These are phyloP conservation scores for Coix lacrymajobi DNA, from an alignment of 176 grass and related monocot species.

Conservation along the genomic window DNA sequence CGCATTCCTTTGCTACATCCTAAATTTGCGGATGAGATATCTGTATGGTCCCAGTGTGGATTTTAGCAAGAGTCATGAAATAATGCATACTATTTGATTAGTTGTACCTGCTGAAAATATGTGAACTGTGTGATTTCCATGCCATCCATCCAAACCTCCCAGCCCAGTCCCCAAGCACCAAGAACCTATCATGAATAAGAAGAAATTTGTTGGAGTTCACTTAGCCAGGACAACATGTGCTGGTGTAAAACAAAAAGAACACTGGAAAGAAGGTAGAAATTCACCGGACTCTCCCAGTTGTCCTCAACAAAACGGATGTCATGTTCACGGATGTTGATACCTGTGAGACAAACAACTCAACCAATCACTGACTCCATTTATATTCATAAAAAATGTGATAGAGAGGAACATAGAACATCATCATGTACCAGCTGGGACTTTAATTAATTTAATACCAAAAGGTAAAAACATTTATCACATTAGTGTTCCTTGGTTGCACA, in stretches of 20 bases:
- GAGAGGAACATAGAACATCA: not conserved
- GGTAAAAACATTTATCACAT: not conserved
- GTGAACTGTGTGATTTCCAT: slow-evolving; percentile 99
- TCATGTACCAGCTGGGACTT: not conserved
- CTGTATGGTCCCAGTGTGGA: not conserved
- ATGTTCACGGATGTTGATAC: slow-evolving; percentile 75
- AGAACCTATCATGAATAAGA: slow-evolving; percentile 59
- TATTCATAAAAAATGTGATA: slow-evolving; percentile 21
- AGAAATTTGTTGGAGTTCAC: not conserved
- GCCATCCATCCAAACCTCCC: slow-evolving; percentile 99
- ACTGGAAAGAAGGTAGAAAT: not conserved
- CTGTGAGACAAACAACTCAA: slow-evolving; percentile 21
- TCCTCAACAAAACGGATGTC: slow-evolving; percentile 97
- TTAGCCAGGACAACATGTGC: not conserved
- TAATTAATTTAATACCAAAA: not conserved
- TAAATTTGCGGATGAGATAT: not conserved
- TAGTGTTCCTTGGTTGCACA: not conserved
- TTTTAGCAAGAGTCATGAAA: slow-evolving; percentile 13
- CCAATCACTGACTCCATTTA: not conserved
- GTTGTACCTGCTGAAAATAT: slow-evolving; percentile 93
- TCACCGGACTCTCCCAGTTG: slow-evolving; percentile 98
- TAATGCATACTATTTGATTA: not conserved
- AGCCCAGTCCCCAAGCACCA: slow-evolving; percentile 95
- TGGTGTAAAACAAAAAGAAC: not conserved
- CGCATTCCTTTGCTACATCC: not conserved